Conservation (phyloP, 441 rosid species). For the Pelargonium cotyledonis region DNA sequence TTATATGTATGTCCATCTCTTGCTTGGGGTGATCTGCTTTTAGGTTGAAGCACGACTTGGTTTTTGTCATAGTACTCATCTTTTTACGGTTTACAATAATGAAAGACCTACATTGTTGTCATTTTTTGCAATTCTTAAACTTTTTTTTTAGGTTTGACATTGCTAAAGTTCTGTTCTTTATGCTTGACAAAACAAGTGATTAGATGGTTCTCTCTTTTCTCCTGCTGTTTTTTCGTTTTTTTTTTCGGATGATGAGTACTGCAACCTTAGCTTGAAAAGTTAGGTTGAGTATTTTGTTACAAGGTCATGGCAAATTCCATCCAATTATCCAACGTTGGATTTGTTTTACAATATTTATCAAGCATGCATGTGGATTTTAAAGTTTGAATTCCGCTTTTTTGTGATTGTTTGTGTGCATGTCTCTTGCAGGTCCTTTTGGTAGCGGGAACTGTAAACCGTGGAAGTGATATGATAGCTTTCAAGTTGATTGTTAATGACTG, state of each 20-base stretch:
- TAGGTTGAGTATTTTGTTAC: constrained; percentile 13
- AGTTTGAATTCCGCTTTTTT: constrained; percentile 16
- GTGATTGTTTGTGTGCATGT: constrained; percentile 25
- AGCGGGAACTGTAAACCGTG: constrained; percentile 91
- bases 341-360: constrained; percentile 16
- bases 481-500: constrained; percentile 88
- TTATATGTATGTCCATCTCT: constrained; percentile 4
- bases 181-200: constrained; percentile 27
- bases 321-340: constrained; percentile 16
- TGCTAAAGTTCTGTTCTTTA: constrained; percentile 25
- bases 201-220: constrained; percentile 7
- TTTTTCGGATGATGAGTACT: constrained; percentile 6
- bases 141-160: constrained; percentile 11
- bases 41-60: constrained; percentile 14
- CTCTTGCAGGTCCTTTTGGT: constrained; percentile 85
- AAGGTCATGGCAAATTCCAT: constrained; percentile 9
- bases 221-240: neutral
- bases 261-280: constrained; percentile 4
- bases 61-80: constrained; percentile 17
- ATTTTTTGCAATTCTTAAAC: constrained; percentile 10
- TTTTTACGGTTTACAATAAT: constrained; percentile 6
- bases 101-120: constrained; percentile 26
- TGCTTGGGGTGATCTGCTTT: constrained; percentile 22
- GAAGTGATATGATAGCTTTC: constrained; percentile 74
- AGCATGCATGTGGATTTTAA: constrained; percentile 14